phyloP scores from a whole-genome alignment of 2,329 filamentous ascomycete genomes.

The Diaporthe sp. region DNA sequence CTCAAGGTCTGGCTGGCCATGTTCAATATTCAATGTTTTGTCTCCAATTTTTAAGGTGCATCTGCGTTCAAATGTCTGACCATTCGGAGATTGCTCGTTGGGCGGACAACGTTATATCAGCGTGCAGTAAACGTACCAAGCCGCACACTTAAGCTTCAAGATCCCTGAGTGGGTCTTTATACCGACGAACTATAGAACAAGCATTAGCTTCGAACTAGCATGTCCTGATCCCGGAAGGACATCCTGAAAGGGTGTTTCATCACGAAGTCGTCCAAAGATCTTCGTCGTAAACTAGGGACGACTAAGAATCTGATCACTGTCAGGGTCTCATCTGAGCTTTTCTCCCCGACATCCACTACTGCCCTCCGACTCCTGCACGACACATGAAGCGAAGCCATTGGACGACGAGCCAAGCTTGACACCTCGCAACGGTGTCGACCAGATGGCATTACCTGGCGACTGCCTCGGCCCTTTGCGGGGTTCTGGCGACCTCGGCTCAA shows the following conservation, averaged over 20 bases:
- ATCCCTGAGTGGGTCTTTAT: constrained; percentile 15
- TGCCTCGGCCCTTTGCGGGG: background rate
- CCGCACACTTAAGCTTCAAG: constrained; percentile 9
- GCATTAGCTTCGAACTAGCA: constrained; percentile 11
- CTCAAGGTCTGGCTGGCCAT: background rate
- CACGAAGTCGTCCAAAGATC: constrained; percentile 18
- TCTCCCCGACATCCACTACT: constrained; percentile 6
- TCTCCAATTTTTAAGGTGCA: background rate
- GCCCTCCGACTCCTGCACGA: constrained; percentile 14
- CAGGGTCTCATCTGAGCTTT: constrained; percentile 27
- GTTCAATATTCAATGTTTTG: background rate
- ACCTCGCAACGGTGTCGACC: constrained; percentile 2
- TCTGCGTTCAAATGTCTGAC: background rate
- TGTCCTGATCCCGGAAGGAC: background rate
- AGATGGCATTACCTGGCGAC: background rate
- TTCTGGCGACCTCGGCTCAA: background rate
- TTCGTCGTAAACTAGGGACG: constrained; percentile 8
- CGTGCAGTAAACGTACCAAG: background rate
- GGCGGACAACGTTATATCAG: constrained; percentile 3
- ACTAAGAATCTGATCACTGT: background rate
- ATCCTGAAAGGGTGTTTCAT: constrained; percentile 5
- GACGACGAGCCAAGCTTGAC: constrained; percentile 14
- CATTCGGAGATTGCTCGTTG: background rate
- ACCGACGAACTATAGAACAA: constrained; percentile 15
- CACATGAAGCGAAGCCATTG: background rate